Base-by-base conservation (phyloP, 495 filamentous ascomycete species). In the Chaetomium fimeti region DNA sequence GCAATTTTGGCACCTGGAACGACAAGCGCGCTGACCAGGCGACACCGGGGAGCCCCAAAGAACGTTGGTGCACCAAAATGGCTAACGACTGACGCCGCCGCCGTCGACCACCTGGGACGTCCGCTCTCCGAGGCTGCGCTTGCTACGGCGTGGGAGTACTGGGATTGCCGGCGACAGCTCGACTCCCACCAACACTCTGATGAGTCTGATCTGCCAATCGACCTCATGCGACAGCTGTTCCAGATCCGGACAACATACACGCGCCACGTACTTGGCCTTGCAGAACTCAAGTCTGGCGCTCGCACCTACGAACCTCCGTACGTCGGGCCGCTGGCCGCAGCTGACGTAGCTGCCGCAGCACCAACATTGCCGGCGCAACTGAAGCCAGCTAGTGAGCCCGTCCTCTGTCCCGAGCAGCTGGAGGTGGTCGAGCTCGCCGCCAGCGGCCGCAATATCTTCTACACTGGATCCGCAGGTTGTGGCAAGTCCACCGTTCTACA, bases 401-500 rank as follows among this genome's bases (percentile, higher is more conserved):
- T 49, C 7, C 72, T 84, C 7, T 79, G 76, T 55, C 66, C 69
- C 9, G 83, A 84, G 64, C 84, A 87, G 62, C 65, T 64, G 12
- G 69, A 66, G 12, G 58, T 87, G 1, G 81, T 87, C 3, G 68
- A 81, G 2, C 68, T 83, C 8, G 83, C 84, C 15, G 62, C 78
- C 24, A 72, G 62, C 8, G 79, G 83, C 0, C 40, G 63, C 15
- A 88, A 88, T 56, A 81, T 87, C 11, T 88, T 87, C 68, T 86
- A 83, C 66, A 87, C 85, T 36, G 86, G 86, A 12, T 83, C 83
- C 0, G 86, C 85, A 5, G 86, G 86, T 2, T 82, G 76, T 47
- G 85, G 86, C 27, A 88, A 88, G 65, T 85, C 83, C 0, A 84
- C 81, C 0, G 84, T 85, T 0, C 66, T 88, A 1, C 80, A 79